A percentile compares a stretch with the other conserved stretches of the same genome.
These are phyloP conservation scores for Euphrasia confusa DNA, from an alignment of 257 asterid genomes.

Conservation along the genomic window DNA sequence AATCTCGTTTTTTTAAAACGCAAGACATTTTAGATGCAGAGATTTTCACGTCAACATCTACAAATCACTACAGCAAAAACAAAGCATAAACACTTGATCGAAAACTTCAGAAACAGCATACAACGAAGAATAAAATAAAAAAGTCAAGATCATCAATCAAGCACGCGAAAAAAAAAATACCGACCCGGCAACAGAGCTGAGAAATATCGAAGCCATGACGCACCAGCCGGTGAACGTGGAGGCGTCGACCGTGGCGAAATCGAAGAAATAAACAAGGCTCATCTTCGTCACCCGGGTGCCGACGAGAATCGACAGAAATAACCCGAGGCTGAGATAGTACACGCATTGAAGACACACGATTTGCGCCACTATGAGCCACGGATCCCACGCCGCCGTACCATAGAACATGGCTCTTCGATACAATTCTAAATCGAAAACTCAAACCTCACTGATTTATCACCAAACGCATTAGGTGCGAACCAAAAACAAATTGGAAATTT, in stretches of 20 bases:
- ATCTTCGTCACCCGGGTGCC: constrained; percentile 80
- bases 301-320: constrained; percentile 61
- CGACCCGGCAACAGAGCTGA: constrained; percentile 84
- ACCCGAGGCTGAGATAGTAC: constrained; percentile 63
- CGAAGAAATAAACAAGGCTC: constrained; percentile 91
- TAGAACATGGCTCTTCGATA: constrained; percentile 72
- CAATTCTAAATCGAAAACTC: constrained; percentile 6
- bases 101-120: constrained; percentile 4
- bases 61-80: background rate
- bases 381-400: constrained; percentile 96
- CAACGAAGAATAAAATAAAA: background rate
- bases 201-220: constrained; percentile 66
- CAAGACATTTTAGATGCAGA: too few species aligned
- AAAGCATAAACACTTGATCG: constrained; percentile 5
- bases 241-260: constrained; percentile 67
- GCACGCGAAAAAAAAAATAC: constrained; percentile 21
- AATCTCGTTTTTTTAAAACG: too few species aligned
- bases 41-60: too few species aligned
- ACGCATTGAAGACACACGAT: constrained; percentile 82
- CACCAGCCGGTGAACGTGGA: constrained; percentile 88
- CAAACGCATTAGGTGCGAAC: background rate
- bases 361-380: constrained; percentile 94
- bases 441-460: background rate
- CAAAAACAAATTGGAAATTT: background rate
- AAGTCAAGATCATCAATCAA: constrained; percentile 18